Evolutionary conservation across 345 rosid genomes (phyloP).

Genomic region (Salix caprea): DNA sequence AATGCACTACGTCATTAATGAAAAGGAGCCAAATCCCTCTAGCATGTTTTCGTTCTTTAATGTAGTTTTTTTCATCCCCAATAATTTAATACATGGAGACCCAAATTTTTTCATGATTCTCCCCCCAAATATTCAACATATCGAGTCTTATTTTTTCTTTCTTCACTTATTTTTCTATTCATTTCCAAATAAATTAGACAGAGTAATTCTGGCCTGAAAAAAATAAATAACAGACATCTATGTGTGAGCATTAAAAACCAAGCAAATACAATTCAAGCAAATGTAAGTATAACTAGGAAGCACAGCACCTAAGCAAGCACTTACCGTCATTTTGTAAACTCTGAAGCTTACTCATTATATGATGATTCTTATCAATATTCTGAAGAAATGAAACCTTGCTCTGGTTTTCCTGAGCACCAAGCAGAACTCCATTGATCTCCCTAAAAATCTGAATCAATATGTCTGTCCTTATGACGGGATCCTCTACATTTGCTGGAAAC

Average conservation of each 20-base stretch:
- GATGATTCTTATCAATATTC: constrained; percentile 55
- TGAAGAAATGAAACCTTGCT: constrained; percentile 48
- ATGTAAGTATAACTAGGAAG: neutral
- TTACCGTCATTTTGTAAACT: constrained; percentile 62
- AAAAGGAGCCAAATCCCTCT: neutral
- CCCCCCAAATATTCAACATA: no score
- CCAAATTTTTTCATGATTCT: neutral
- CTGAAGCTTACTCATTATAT: constrained; percentile 51
- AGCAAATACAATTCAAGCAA: neutral
- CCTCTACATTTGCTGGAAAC: constrained; percentile 83
- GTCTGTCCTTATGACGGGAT: constrained; percentile 82
- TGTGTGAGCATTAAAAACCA: neutral
- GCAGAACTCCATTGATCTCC: constrained; percentile 64
- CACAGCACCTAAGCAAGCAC: neutral
- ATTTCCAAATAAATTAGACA: neutral
- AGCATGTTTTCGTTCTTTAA: no score
- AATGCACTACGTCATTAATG: neutral
- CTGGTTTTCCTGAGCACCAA: constrained; percentile 45
- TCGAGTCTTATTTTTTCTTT: neutral
- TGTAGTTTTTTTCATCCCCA: neutral
- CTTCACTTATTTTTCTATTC: neutral
- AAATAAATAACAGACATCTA: neutral
- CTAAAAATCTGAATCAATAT: constrained; percentile 71
- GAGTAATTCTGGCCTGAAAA: neutral
- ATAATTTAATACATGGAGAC: neutral